phyloP scores from a whole-genome alignment of 2,329 filamentous ascomycete species.

The Grosmannia penicillata region DNA sequence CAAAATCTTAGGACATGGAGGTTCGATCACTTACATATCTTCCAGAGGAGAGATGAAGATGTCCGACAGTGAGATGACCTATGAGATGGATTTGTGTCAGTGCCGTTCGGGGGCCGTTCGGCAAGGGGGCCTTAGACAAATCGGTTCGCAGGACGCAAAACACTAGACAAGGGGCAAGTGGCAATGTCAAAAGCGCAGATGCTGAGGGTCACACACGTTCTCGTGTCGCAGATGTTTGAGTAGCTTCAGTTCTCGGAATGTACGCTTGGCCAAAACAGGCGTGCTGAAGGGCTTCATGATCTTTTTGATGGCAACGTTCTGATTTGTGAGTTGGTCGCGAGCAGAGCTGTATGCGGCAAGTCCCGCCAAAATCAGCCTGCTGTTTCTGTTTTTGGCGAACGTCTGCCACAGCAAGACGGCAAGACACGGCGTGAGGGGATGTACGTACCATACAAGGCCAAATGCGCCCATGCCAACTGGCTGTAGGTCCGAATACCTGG shows the following conservation, averaged over 20 bases:
- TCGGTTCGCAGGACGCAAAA: too few species aligned
- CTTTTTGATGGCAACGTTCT: slow-evolving; percentile 98
- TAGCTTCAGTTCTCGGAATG: slow-evolving; percentile 93
- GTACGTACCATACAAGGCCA: slow-evolving; percentile 74
- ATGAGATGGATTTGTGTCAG: background rate
- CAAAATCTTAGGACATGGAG: too few species aligned
- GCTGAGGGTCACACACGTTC: slow-evolving; percentile 48
- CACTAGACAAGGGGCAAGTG: too few species aligned
- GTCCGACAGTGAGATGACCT: slow-evolving; percentile 96
- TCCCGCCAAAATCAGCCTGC: too few species aligned
- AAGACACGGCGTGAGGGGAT: background rate
- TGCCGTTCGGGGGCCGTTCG: too few species aligned
- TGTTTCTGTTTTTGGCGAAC: too few species aligned
- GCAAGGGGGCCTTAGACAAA: too few species aligned
- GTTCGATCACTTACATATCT: slow-evolving; percentile 64
- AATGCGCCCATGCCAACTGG: slow-evolving; percentile 99
- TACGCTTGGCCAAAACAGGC: slow-evolving; percentile 93
- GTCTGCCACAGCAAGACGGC: background rate
- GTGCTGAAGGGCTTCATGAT: slow-evolving; percentile 99
- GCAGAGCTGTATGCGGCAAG: slow-evolving; percentile 88
- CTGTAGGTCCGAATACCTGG: slow-evolving; percentile 90
- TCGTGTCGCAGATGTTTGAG: slow-evolving; percentile 94
- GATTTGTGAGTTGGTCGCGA: slow-evolving; percentile 90
- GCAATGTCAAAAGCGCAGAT: too few species aligned
- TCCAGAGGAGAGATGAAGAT: slow-evolving; percentile 99